Evolutionary conservation across 1,284 basidiomycete species (phyloP).

Genomic region (Thecaphora thlaspeos): DNA sequence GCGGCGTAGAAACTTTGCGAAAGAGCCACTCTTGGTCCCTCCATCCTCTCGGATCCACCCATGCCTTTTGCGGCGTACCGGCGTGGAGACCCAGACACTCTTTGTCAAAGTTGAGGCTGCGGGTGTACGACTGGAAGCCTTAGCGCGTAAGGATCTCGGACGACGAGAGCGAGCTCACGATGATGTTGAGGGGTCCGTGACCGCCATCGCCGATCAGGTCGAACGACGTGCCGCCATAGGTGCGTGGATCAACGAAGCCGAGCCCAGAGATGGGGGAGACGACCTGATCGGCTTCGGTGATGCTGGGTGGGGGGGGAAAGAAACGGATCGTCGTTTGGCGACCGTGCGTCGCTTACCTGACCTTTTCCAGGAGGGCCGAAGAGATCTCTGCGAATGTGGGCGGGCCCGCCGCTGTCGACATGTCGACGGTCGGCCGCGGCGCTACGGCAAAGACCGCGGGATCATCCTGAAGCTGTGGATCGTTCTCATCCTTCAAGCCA

Average conservation of each 20-base stretch:
- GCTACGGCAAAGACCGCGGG: conserved; percentile 6
- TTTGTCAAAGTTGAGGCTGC: conserved; percentile 49
- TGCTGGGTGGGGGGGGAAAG: conserved; percentile 4
- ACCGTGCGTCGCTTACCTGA: conserved; percentile 10
- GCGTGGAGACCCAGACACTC: conserved; percentile 53
- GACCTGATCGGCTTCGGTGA: not conserved
- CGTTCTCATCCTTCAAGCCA: conserved; percentile 33
- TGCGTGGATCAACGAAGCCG: conserved; percentile 36
- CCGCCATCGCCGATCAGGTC: conserved; percentile 30
- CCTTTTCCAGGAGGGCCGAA: conserved; percentile 3
- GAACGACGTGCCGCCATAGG: conserved; percentile 36
- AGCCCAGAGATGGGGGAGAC: conserved; percentile 22
- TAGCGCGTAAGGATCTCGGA: conserved; percentile 35
- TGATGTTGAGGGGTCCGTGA: conserved; percentile 53
- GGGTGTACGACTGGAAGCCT: conserved; percentile 45
- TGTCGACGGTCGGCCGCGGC: conserved; percentile 1
- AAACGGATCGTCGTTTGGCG: conserved; percentile 13
- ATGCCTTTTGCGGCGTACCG: conserved; percentile 36
- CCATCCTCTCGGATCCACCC: conserved; percentile 31
- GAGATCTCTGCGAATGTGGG: not conserved
- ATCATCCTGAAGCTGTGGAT: conserved; percentile 24
- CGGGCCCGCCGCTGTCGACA: too few relatives aligned
- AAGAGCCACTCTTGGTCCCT: conserved; percentile 41
- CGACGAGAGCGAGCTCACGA: conserved; percentile 44
- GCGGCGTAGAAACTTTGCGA: conserved; percentile 38